Conservation (phyloP, 768 basidiomycete species). For the Agaricus bisporus region DNA sequence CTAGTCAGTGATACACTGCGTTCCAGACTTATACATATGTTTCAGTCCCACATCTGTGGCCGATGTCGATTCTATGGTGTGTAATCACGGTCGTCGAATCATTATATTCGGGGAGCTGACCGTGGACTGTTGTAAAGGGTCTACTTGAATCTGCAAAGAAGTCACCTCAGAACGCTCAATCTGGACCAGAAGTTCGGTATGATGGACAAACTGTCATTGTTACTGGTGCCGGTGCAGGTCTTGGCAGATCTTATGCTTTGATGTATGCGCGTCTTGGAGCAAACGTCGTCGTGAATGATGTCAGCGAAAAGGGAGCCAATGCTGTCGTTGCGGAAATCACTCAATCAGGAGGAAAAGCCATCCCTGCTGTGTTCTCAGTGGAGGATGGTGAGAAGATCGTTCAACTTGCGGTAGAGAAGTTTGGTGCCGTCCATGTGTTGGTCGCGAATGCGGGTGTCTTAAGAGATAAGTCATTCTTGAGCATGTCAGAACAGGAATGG, state of each 20-base stretch:
- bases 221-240: constrained; percentile 92
- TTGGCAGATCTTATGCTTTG: constrained; percentile 86
- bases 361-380: constrained; percentile 75
- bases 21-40: constrained; percentile 11
- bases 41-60: constrained; percentile 56
- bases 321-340: constrained; percentile 84
- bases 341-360: constrained; percentile 85
- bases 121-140: constrained; percentile 23
- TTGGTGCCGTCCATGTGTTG: constrained; percentile 83
- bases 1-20: not conserved
- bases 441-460: constrained; percentile 93
- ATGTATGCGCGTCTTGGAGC: constrained; percentile 94
- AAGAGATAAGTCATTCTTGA: constrained; percentile 86
- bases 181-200: constrained; percentile 67
- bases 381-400: constrained; percentile 91
- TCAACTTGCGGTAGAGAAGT: constrained; percentile 79
- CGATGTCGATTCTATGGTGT: constrained; percentile 57
- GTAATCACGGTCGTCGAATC: constrained; percentile 4
- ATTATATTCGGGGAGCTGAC: not conserved
- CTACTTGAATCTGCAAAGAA: constrained; percentile 61
- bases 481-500: constrained; percentile 92
- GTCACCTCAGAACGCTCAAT: constrained; percentile 63
- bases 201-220: constrained; percentile 89
- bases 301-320: constrained; percentile 79
- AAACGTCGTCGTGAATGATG: constrained; percentile 94